Evolutionary conservation across 257 asterid species (phyloP).

Genomic region (Nicotiana obtusifolia): DNA sequence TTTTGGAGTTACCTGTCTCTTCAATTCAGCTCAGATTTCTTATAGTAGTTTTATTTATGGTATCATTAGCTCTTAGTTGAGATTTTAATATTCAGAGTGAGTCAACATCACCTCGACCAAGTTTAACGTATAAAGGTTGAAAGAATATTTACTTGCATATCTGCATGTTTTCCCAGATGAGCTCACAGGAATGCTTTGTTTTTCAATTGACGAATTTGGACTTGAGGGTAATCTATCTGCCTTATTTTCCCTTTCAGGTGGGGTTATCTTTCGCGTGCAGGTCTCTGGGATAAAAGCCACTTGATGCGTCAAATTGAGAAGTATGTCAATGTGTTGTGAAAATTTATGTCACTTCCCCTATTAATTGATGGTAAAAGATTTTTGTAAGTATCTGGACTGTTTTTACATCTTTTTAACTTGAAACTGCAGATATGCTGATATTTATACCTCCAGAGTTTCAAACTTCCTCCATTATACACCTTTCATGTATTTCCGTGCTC

Average conservation of each 20-base stretch:
- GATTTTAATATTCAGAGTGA: not conserved
- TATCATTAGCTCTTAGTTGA: not conserved
- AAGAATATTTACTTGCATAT: not conserved
- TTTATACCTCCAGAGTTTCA: constrained; percentile 88
- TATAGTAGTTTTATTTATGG: not conserved
- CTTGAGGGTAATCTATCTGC: not conserved
- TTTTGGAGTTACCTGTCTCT: not conserved
- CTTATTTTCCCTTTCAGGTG: constrained; percentile 48
- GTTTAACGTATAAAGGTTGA: not conserved
- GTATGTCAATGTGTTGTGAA: constrained; percentile 33
- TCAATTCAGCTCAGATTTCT: not conserved
- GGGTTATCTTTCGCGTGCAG: constrained; percentile 92
- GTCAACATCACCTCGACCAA: not conserved
- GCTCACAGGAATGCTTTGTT: not conserved
- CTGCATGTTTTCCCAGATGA: not conserved
- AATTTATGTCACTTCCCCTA: not conserved
- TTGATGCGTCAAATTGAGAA: constrained; percentile 90
- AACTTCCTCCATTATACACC: constrained; percentile 87
- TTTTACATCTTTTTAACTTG: not conserved
- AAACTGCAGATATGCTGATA: constrained; percentile 78
- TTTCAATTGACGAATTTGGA: constrained; percentile 10
- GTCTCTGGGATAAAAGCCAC: constrained; percentile 96
- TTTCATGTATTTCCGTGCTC: constrained; percentile 83
- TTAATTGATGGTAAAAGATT: not conserved
- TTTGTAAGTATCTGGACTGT: not conserved